Evolutionary conservation across 768 basidiomycete genomes (phyloP), one percentile per base, ranked within the genome.

Genomic region (Phaeolepiota aurea): DNA sequence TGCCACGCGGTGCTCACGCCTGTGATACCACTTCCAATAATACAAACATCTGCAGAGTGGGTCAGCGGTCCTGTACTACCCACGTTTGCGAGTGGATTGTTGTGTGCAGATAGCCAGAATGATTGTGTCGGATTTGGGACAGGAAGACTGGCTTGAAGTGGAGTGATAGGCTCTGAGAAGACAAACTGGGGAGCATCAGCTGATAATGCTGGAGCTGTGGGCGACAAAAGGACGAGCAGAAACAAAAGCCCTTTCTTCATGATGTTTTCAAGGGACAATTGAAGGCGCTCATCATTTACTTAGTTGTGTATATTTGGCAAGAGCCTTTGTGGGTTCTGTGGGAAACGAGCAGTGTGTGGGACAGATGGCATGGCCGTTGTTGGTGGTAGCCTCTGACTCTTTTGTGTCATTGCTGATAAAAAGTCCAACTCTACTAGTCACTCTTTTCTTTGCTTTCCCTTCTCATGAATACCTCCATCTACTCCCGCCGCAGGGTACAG

Each of bases 1-100:
- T 89, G 83, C 56, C 85, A 88, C 4, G 85, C 83, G 3, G 76
- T 70, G 14, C 78, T 76, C 4, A 85, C 71, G 13, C 87, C 87
- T 0, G 87, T 85, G 25, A 89, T 80, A 0, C 87, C 87, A 20
- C 81, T 77, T 4, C 88, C 88, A 32, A 91, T 77, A 48, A 90
- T 79, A 46, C 79, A 85, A 5, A 89, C 61, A 50, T 90, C 87
- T 2, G 78, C 77, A 38, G 77, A 72, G 0, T 51, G 35, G 0
- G 76, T 75, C n/a, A 89, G 55, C 1, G 57, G 45, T 1, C 81
- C 82, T 4, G 62, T 58, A 50, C 85, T 87, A 1, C 87, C 88
- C 41, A 75, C 72, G 2, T 58, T 63, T 0, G 79, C 82, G 0
- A 87, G 62, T 0, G 84, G 84, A 52, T 84, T 87, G 0, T 71